Base-by-base conservation (phyloP, 768 basidiomycete genomes). In the Suillus bovinus region DNA sequence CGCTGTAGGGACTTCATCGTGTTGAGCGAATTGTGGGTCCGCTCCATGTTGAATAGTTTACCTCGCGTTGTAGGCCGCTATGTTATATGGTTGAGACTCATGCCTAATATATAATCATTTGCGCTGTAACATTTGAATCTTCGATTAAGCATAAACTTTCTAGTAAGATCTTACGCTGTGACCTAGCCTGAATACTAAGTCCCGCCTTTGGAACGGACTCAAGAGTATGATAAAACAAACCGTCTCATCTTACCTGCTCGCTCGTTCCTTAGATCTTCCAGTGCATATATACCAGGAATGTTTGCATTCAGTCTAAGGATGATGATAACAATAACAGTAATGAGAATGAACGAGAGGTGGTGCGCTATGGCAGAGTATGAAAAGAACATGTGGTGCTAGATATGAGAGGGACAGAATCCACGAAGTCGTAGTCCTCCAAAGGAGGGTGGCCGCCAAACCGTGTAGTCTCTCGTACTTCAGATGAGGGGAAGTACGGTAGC, bases 1-100 rank as follows among this genome's bases (percentile, higher is more conserved):
- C 50, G 50, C 50, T 52, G 50, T 31, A 52, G 50, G 29, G 50
- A 52, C 50, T 36, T 38, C 16, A 22, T 36, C 34, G 2, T 20
- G 54, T 55, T 55, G 54, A 55, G 33, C 9, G 54, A 16, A 36
- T 55, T 34, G 34, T 55, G 54, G 34, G 54, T 24, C 34, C 22
- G 54, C 54, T 55, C 54, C 33, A 9, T 36, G 34, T 55, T 24
- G 54, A 36, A 55, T 38, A 24, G 50, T 55, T 55, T 55, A 55
- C 54, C 54, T 38, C 54, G 54, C 22, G 54, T 55, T 24, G 54
- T 36, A 38, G 34, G 16, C 54, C 54, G 54, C 16, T 55, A 36
- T 55, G 54, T 20, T 36, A 24, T 24, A 24, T 55, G 16, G 54
- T 36, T 36, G 22, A 38, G 22, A 16, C 2, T 52, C 5, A 20